phyloP scores from a whole-genome alignment of 2,329 filamentous ascomycete species.

The Monascus ruber region DNA sequence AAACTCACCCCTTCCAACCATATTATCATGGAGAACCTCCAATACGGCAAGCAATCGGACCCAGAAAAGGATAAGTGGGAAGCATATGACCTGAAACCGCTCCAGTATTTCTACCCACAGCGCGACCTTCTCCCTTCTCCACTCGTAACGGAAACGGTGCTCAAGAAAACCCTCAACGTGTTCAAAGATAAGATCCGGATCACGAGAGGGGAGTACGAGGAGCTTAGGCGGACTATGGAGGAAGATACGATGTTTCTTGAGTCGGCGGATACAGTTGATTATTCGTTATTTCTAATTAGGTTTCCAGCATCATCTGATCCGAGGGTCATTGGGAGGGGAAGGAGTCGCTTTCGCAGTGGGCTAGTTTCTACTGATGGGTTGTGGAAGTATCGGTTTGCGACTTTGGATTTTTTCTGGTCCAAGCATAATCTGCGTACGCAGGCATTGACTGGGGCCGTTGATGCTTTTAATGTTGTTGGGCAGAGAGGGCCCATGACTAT shows the following conservation, averaged over 20 bases:
- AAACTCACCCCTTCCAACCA: slow-evolving; percentile 57
- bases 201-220: slow-evolving; percentile 42
- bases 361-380: slow-evolving; percentile 50
- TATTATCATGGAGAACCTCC: slow-evolving; percentile 67
- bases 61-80: slow-evolving; percentile 47
- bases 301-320: slow-evolving; percentile 32
- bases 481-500: slow-evolving; percentile 62
- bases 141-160: slow-evolving; percentile 53
- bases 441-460: slow-evolving; percentile 54
- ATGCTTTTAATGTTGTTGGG: slow-evolving; percentile 51
- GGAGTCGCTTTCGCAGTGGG: slow-evolving; percentile 49
- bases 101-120: slow-evolving; percentile 65
- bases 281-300: slow-evolving; percentile 61
- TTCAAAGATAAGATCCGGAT: slow-evolving; percentile 57
- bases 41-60: slow-evolving; percentile 47
- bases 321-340: slow-evolving; percentile 17
- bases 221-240: slow-evolving; percentile 45
- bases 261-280: slow-evolving; percentile 57
- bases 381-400: slow-evolving; percentile 55
- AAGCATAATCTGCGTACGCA: slow-evolving; percentile 58
- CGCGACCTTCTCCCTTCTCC: slow-evolving; percentile 55
- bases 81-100: slow-evolving; percentile 63
- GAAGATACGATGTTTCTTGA: slow-evolving; percentile 54
- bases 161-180: slow-evolving; percentile 54
- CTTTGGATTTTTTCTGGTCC: slow-evolving; percentile 71